Evolutionary conservation across 176 grass and related monocot genomes (phyloP).

Genomic region (Bonia amplexicaulis): DNA sequence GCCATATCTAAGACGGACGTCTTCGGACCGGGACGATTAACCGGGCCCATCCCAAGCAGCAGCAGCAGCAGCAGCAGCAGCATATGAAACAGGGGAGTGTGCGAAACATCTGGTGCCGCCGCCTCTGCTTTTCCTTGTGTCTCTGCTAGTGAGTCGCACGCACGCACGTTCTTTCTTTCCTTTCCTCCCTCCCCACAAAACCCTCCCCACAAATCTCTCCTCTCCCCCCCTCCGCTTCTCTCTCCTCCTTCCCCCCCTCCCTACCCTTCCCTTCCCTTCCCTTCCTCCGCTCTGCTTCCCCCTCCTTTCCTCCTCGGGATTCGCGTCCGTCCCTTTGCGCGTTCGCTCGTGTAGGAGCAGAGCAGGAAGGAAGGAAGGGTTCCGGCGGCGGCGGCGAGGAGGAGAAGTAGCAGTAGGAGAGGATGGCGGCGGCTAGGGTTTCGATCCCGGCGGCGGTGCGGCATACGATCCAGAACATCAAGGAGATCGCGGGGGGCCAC

Average conservation of each 20-base stretch:
- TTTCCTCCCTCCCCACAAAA: constrained; percentile 1
- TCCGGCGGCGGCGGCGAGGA: not conserved
- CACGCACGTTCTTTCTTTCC: no score
- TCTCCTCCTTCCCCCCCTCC: not conserved
- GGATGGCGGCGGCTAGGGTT: constrained; percentile 52
- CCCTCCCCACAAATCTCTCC: constrained; percentile 28
- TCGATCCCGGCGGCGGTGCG: constrained; percentile 60
- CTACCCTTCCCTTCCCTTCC: not conserved
- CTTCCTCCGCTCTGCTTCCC: not conserved
- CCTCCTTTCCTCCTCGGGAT: not conserved
- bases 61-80: no score
- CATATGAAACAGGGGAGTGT: no score
- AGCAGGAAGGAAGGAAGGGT: not conserved
- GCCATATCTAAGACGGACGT: no score
- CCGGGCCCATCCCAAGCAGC: no score
- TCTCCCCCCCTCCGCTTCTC: not conserved
- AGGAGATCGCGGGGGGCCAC: constrained; percentile 81
- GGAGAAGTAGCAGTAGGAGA: constrained; percentile 19
- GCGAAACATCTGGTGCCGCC: no score
- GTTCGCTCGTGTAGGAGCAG: not conserved
- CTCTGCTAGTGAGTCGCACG: no score
- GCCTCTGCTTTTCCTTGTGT: no score
- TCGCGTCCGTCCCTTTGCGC: constrained; percentile 2
- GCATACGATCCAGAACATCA: constrained; percentile 76
- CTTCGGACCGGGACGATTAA: no score